These are phyloP conservation scores for Venturiaceae sp. DNA, from an alignment of 2,329 filamentous ascomycete genomes.

Conservation along the genomic window DNA sequence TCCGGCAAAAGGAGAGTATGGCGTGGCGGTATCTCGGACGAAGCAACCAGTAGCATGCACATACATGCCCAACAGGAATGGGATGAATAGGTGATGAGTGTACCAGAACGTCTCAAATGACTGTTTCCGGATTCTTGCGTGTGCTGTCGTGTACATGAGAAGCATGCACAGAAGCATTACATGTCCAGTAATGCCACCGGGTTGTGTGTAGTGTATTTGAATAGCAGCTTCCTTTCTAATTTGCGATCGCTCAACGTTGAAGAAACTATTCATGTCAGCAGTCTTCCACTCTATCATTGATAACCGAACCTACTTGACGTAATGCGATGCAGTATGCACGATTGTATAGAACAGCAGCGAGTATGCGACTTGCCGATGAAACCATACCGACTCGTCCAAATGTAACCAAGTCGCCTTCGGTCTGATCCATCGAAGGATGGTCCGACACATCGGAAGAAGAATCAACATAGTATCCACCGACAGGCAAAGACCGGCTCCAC, in stretches of 20 bases:
- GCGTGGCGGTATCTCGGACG: conserved; percentile 67
- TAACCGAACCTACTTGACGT: conserved; percentile 68
- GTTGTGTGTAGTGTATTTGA: conserved; percentile 82
- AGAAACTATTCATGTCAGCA: conserved; percentile 54
- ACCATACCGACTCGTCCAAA: conserved; percentile 94
- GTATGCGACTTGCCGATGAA: conserved; percentile 92
- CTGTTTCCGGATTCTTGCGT: conserved; percentile 88
- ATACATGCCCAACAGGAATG: conserved; percentile 87
- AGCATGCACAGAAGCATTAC: conserved; percentile 99
- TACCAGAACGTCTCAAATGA: conserved; percentile 99
- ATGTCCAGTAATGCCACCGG: conserved; percentile 89
- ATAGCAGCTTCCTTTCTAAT: conserved; percentile 72
- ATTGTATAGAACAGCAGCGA: conserved; percentile 73
- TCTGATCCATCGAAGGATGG: conserved; percentile 71
- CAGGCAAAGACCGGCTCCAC: conserved; percentile 81
- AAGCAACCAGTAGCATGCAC: conserved; percentile 96
- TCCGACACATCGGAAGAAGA: conserved; percentile 88
- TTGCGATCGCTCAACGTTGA: conserved; percentile 81
- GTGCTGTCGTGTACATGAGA: conserved; percentile 93
- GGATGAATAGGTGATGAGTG: conserved; percentile 96
- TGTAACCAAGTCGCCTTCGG: conserved; percentile 84
- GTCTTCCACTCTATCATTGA: background rate
- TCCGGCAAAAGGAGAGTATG: conserved; percentile 77
- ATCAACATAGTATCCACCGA: conserved; percentile 81
- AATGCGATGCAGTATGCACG: conserved; percentile 71